phyloP scores from a whole-genome alignment of 169 alveolate species.

The Prorocentrum cordatum region DNA sequence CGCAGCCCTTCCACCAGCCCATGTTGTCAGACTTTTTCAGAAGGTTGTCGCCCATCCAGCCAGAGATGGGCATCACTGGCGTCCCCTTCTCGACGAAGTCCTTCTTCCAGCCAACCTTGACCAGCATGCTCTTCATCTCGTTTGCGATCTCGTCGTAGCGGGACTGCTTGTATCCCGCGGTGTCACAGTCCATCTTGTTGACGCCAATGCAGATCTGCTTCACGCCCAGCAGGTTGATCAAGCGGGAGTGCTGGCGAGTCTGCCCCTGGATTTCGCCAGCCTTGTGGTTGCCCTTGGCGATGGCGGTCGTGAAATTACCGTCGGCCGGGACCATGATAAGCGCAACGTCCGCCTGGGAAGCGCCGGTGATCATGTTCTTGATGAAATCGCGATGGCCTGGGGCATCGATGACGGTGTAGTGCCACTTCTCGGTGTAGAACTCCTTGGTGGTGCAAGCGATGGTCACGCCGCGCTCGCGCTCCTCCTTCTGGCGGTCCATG shows the following conservation, averaged over 20 bases:
- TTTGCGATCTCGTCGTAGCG: constrained; percentile 93
- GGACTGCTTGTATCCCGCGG: constrained; percentile 78
- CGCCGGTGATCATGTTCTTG: constrained; percentile 96
- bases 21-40: constrained; percentile 90
- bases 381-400: constrained; percentile 97
- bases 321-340: constrained; percentile 92
- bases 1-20: constrained; percentile 95
- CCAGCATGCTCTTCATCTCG: constrained; percentile 89
- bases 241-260: constrained; percentile 97
- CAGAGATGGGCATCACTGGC: constrained; percentile 96
- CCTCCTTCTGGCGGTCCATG: too few species aligned
- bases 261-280: constrained; percentile 83
- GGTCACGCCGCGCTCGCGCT: too few species aligned
- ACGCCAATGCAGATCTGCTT: constrained; percentile 96
- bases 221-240: constrained; percentile 98
- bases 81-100: constrained; percentile 76
- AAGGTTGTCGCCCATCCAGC: constrained; percentile 96
- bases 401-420: constrained; percentile 92
- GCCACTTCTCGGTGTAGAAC: constrained; percentile 72
- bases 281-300: constrained; percentile 70
- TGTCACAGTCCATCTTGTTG: constrained; percentile 96
- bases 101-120: constrained; percentile 92
- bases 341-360: constrained; percentile 96
- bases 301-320: constrained; percentile 69
- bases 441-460: too few species aligned